phyloP scores from a whole-genome alignment of 2,329 filamentous ascomycete species.

The Microsporum audouinii region DNA sequence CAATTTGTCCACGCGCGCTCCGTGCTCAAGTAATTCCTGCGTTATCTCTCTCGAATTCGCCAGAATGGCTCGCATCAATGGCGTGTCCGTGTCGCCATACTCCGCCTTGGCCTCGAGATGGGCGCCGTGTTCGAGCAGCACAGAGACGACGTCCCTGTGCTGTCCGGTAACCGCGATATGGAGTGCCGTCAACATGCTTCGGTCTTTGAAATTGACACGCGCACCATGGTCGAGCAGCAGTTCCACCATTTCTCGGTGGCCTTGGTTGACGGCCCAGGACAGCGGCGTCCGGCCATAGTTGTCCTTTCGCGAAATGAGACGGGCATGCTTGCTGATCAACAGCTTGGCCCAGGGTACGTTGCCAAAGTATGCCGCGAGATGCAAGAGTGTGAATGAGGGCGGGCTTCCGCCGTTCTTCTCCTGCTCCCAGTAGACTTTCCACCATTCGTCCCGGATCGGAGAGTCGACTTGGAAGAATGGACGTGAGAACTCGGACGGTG shows the following conservation, averaged over 20 bases:
- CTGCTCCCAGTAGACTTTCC: slow-evolving; percentile 19
- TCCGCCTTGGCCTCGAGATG: slow-evolving; percentile 10
- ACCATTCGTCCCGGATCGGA: slow-evolving; percentile 18
- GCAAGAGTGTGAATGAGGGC: slow-evolving; percentile 20
- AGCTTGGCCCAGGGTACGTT: slow-evolving; percentile 19
- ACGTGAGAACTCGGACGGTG: slow-evolving; percentile 16
- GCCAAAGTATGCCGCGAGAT: slow-evolving; percentile 19
- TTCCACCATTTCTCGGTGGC: slow-evolving; percentile 1
- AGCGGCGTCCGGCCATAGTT: slow-evolving; percentile 12
- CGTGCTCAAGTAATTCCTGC: neutral
- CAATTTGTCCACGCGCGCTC: neutral
- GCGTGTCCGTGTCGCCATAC: slow-evolving; percentile 13
- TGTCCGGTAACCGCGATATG: slow-evolving; percentile 16
- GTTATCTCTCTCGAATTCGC: neutral
- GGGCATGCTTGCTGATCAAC: slow-evolving; percentile 15
- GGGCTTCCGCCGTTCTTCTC: slow-evolving; percentile 18
- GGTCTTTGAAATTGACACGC: slow-evolving; percentile 34
- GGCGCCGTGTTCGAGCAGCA: slow-evolving; percentile 14
- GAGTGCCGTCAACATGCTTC: slow-evolving; percentile 16
- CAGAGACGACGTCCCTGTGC: slow-evolving; percentile 13
- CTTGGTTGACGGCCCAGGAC: slow-evolving; percentile 12
- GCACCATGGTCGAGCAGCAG: slow-evolving; percentile 37
- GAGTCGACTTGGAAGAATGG: slow-evolving; percentile 18
- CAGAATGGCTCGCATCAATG: slow-evolving; percentile 16
- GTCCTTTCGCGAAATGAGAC: slow-evolving; percentile 15